Percentiles rank a stretch among this genome's conserved stretches.
phyloP scores from a whole-genome alignment of 306 rosid genomes.

The Phaseolus lunatus region DNA sequence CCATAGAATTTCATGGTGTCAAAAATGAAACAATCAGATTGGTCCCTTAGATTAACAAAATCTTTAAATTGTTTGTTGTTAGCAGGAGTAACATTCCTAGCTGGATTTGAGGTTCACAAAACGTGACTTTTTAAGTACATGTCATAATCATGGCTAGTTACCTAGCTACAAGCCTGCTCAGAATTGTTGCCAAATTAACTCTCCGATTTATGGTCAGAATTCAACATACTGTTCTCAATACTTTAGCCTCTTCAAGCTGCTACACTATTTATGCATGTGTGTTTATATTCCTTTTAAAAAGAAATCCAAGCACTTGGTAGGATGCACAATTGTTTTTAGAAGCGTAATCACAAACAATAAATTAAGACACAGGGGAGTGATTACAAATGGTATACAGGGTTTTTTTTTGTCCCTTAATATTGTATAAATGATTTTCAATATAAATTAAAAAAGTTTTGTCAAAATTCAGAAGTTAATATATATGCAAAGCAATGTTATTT shows the following conservation, averaged over 20 bases:
- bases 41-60: conserved; percentile 32
- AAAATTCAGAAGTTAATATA: neutral
- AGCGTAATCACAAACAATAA: neutral
- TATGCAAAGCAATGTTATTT: neutral
- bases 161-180: conserved; percentile 35
- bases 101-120: conserved; percentile 8
- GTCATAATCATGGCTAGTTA: conserved; percentile 42
- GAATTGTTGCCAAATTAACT: conserved; percentile 28
- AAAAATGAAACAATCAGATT: conserved; percentile 41
- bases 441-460: neutral
- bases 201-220: conserved; percentile 14
- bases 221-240: conserved; percentile 21
- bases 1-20: conserved; percentile 13
- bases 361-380: neutral
- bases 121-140: conserved; percentile 32
- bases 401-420: neutral
- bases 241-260: conserved; percentile 29
- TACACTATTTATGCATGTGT: conserved; percentile 34
- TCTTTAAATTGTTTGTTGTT: conserved; percentile 33
- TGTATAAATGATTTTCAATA: neutral
- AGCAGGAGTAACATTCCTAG: conserved; percentile 43
- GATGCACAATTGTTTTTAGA: neutral
- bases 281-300: neutral
- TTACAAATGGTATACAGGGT: neutral
- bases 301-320: conserved; percentile 29